These are phyloP conservation scores for Fusarium neocosmosporiellum DNA, from an alignment of 2,329 filamentous ascomycete genomes.

Conservation along the genomic window DNA sequence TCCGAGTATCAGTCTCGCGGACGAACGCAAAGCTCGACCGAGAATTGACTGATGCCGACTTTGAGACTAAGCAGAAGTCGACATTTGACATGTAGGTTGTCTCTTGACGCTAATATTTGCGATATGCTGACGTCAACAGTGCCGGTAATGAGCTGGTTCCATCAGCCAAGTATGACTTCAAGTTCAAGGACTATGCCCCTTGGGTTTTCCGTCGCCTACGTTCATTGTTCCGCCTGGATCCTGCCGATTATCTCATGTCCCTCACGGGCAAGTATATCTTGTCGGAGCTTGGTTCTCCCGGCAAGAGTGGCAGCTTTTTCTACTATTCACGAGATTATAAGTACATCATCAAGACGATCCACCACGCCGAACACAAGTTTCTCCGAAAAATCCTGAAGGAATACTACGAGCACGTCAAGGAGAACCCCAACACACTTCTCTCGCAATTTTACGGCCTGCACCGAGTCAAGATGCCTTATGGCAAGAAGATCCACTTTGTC, in stretches of 20 bases:
- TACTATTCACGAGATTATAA: conserved; percentile 99
- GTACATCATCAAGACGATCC: conserved; percentile 99
- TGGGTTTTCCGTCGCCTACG: conserved; percentile 98
- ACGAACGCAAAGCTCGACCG: conserved; percentile 98
- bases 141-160: conserved; percentile 97
- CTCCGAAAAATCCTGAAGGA: conserved; percentile 86
- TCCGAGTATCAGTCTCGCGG: conserved; percentile 94
- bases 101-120: not conserved
- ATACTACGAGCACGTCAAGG: conserved; percentile 91
- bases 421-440: conserved; percentile 95
- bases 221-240: conserved; percentile 88
- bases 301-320: conserved; percentile 99
- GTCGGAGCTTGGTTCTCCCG: conserved; percentile 94
- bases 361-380: conserved; percentile 93
- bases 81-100: conserved; percentile 92
- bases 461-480: conserved; percentile 97
- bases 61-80: conserved; percentile 94
- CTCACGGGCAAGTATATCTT: conserved; percentile 98
- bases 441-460: conserved; percentile 98
- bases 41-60: conserved; percentile 89
- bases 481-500: conserved; percentile 98
- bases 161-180: conserved; percentile 99
- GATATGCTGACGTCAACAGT: conserved; percentile 56
- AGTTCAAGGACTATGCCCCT: conserved; percentile 99
- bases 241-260: conserved; percentile 98